Conservation (phyloP, 2,329 filamentous ascomycete species). For the Microdochium bolleyi region DNA sequence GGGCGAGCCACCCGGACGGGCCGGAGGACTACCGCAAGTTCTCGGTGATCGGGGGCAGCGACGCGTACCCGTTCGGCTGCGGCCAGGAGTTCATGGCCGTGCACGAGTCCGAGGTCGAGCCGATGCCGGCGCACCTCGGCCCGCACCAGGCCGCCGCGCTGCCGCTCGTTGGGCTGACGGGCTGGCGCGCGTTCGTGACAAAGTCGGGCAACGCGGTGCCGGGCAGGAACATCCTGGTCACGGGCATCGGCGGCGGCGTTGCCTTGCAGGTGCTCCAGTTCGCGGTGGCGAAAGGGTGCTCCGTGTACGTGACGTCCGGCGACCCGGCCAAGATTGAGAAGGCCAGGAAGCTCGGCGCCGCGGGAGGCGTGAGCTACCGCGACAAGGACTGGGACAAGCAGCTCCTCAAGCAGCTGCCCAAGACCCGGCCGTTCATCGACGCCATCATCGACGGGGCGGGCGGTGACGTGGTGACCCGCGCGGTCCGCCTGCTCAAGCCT, state of each 20-base stretch:
- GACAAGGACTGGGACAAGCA: slow-evolving; percentile 75
- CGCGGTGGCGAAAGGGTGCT: slow-evolving; percentile 63
- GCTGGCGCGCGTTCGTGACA: slow-evolving; percentile 75
- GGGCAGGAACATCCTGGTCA: slow-evolving; percentile 73
- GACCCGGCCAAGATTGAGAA: slow-evolving; percentile 66
- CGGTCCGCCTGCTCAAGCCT: slow-evolving; percentile 60
- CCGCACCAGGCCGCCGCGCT: slow-evolving; percentile 74
- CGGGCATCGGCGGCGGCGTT: slow-evolving; percentile 89
- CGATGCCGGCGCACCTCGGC: slow-evolving; percentile 63
- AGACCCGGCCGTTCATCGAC: slow-evolving; percentile 63
- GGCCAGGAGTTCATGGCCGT: slow-evolving; percentile 67
- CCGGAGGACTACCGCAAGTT: slow-evolving; percentile 59
- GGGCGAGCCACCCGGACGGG: slow-evolving; percentile 62
- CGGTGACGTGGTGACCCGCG: slow-evolving; percentile 69
- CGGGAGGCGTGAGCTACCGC: slow-evolving; percentile 77
- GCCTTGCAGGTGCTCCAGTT: slow-evolving; percentile 78
- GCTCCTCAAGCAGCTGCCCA: slow-evolving; percentile 53
- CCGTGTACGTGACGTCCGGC: slow-evolving; percentile 76
- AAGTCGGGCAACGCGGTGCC: slow-evolving; percentile 60
- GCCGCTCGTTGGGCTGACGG: slow-evolving; percentile 79
- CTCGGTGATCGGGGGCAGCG: slow-evolving; percentile 62
- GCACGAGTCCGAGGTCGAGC: slow-evolving; percentile 65
- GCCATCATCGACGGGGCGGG: slow-evolving; percentile 87
- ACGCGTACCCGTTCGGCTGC: slow-evolving; percentile 57
- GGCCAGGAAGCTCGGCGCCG: slow-evolving; percentile 65